These are phyloP conservation scores for Exutisphaerella laricina DNA, from an alignment of 2,329 filamentous ascomycete species.

Conservation along the genomic window DNA sequence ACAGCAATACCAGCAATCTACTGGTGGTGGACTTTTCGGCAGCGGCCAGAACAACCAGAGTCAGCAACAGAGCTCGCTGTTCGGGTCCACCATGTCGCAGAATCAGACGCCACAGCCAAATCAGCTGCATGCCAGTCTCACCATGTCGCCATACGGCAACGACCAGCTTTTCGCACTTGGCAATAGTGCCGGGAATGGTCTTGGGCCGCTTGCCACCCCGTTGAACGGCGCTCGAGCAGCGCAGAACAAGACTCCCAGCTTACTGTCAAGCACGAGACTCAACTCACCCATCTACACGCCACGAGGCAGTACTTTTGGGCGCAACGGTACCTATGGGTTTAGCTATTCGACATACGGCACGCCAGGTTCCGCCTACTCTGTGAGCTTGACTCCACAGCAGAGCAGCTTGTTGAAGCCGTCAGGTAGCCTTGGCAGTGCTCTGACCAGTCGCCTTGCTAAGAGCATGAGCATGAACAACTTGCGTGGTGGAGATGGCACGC, in stretches of 20 bases:
- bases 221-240: constrained; percentile 57
- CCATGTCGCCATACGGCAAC: constrained; percentile 84
- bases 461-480: constrained; percentile 85
- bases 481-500: constrained; percentile 60
- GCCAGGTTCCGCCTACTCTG: constrained; percentile 47
- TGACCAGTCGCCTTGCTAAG: constrained; percentile 57
- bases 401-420: constrained; percentile 57
- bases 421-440: constrained; percentile 61
- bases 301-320: constrained; percentile 41
- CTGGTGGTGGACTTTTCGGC: constrained; percentile 39
- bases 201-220: constrained; percentile 87
- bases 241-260: constrained; percentile 27
- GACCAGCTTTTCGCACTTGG: constrained; percentile 78
- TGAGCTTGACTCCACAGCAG: constrained; percentile 62
- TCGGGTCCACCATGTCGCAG: constrained; percentile 43
- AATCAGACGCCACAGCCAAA: constrained; percentile 51
- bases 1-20: constrained; percentile 33
- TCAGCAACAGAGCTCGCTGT: constrained; percentile 45
- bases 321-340: constrained; percentile 67
- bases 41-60: constrained; percentile 33
- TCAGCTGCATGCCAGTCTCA: constrained; percentile 55
- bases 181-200: constrained; percentile 59
- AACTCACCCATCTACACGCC: constrained; percentile 75
- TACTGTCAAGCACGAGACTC: constrained; percentile 30
- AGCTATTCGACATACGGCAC: constrained; percentile 89